Percentiles rank a stretch among this genome's conserved stretches.
phyloP scores from a whole-genome alignment of 108 stramenopile genomes.

The Nitzschia sp. region DNA sequence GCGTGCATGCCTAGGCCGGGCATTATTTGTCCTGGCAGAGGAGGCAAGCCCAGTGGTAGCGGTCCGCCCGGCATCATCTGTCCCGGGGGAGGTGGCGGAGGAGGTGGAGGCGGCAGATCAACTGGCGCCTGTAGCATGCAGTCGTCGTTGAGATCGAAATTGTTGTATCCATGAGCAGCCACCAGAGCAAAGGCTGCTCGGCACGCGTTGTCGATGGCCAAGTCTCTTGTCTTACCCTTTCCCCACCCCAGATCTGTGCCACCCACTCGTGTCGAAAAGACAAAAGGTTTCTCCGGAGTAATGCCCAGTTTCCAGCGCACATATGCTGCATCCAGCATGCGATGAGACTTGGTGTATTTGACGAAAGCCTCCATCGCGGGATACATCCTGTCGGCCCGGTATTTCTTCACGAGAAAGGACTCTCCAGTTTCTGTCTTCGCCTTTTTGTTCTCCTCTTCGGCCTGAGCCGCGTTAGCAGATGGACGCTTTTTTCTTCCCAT shows the following conservation, averaged over 20 bases:
- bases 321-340: conserved; percentile 84
- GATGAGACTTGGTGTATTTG: conserved; percentile 83
- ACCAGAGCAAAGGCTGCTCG: conserved; percentile 85
- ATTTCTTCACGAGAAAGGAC: conserved; percentile 78
- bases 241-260: conserved; percentile 84
- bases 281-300: conserved; percentile 72
- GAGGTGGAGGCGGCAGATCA: conserved; percentile 47
- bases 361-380: conserved; percentile 83
- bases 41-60: conserved; percentile 47
- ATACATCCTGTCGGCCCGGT: conserved; percentile 74
- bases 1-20: conserved; percentile 9
- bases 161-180: conserved; percentile 84
- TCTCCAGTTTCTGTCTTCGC: conserved; percentile 48
- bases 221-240: conserved; percentile 74
- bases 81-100: conserved; percentile 60
- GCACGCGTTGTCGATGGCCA: conserved; percentile 76
- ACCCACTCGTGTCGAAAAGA: conserved; percentile 74
- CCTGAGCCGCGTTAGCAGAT: background rate
- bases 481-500: conserved; percentile 70
- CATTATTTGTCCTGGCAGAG: conserved; percentile 17
- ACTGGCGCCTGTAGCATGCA: conserved; percentile 72
- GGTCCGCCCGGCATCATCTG: conserved; percentile 28
- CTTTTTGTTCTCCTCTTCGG: conserved; percentile 17
- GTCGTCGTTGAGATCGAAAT: conserved; percentile 79
- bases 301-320: conserved; percentile 63